phyloP scores from a whole-genome alignment of 2,329 filamentous ascomycete genomes.

The Botryotinia globosa region DNA sequence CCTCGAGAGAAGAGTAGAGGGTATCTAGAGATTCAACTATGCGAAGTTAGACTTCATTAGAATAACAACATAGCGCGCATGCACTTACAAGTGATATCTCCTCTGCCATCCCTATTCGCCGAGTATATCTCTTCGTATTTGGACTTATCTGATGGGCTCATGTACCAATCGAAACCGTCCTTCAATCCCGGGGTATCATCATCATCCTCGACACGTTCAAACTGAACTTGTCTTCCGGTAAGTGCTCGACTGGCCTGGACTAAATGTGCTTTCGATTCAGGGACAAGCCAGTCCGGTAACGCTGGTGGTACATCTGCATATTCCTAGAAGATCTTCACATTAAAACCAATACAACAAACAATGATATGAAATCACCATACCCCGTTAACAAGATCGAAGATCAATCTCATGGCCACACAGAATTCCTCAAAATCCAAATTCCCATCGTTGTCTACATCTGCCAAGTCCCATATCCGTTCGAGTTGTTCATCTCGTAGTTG shows the following conservation, averaged over 20 bases:
- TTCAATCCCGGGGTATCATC: constrained; percentile 81
- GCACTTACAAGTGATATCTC: constrained; percentile 73
- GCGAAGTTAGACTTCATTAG: constrained; percentile 9
- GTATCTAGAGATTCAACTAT: constrained; percentile 74
- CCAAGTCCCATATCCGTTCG: constrained; percentile 95
- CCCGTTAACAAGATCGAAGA: constrained; percentile 95
- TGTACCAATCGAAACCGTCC: constrained; percentile 99
- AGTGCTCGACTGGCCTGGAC: constrained; percentile 81
- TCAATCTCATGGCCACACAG: constrained; percentile 96
- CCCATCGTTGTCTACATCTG: constrained; percentile 95
- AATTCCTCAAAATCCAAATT: constrained; percentile 99
- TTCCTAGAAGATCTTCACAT: constrained; percentile 55
- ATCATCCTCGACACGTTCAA: constrained; percentile 82
- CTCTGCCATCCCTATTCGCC: constrained; percentile 82
- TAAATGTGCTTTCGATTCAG: constrained; percentile 89
- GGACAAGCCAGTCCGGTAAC: constrained; percentile 94
- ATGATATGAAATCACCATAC: constrained; percentile 48
- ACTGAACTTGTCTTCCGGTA: constrained; percentile 73
- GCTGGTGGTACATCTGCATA: constrained; percentile 81
- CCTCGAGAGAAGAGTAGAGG: constrained; percentile 78
- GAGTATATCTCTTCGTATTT: constrained; percentile 99
- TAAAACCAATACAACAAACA: neutral
- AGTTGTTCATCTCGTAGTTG: constrained; percentile 76
- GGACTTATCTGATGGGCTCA: constrained; percentile 83
- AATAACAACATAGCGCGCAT: neutral